Evolutionary conservation across 2,329 filamentous ascomycete species (phyloP).

Genomic region (Colletotrichum sp.): DNA sequence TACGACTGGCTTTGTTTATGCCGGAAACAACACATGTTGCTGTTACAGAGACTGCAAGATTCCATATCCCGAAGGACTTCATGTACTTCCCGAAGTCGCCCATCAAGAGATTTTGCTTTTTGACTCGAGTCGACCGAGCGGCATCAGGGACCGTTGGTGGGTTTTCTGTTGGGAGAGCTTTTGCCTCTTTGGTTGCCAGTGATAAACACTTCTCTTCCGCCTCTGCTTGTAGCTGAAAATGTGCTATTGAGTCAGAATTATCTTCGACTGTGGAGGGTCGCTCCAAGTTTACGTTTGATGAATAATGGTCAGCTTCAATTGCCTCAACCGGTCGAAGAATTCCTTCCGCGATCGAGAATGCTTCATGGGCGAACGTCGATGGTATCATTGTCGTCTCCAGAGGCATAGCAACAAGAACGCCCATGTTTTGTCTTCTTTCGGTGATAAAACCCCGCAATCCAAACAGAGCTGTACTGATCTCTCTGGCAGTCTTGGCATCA

Average conservation of each 20-base stretch:
- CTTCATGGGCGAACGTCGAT: not conserved
- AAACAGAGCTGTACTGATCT: not conserved
- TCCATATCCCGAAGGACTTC: not conserved
- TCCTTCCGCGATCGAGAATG: not conserved
- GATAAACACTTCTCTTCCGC: not conserved
- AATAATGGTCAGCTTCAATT: not conserved
- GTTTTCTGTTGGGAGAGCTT: not conserved
- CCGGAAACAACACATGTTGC: not conserved
- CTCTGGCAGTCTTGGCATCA: not conserved
- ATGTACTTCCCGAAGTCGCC: not conserved
- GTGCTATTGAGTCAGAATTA: not conserved
- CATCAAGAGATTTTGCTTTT: not conserved
- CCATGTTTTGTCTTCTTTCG: not conserved
- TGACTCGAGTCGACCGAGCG: not conserved
- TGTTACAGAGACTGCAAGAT: not conserved
- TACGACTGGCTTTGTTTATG: not conserved
- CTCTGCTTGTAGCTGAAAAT: accelerated
- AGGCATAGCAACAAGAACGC: not conserved
- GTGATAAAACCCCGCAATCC: not conserved
- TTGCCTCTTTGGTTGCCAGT: not conserved
- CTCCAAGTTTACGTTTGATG: not conserved
- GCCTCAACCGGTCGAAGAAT: not conserved
- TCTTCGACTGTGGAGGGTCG: not conserved
- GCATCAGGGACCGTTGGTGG: not conserved
- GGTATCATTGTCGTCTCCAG: not conserved